phyloP scores from a whole-genome alignment of 495 filamentous ascomycete genomes.

The Halenospora varia region DNA sequence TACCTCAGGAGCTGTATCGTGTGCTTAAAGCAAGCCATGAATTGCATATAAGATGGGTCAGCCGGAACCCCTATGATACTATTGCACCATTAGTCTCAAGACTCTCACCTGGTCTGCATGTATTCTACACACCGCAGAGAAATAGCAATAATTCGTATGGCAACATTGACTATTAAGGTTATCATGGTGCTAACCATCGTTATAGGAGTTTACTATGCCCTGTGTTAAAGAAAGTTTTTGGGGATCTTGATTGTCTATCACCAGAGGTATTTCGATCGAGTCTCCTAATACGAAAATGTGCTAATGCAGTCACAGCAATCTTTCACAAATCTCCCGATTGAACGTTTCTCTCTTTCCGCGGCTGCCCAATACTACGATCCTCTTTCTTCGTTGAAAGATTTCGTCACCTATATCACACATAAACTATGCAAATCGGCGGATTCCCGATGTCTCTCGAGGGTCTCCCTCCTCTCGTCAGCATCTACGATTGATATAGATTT shows the following conservation, averaged over 20 bases:
- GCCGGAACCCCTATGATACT: constrained; percentile 47
- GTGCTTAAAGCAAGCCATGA: constrained; percentile 66
- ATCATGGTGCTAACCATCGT: neutral
- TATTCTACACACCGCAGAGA: constrained; percentile 62
- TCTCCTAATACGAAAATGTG: neutral
- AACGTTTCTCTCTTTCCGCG: constrained; percentile 61
- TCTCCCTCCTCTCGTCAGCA: constrained; percentile 9
- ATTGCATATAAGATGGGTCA: constrained; percentile 78
- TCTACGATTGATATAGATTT: constrained; percentile 22
- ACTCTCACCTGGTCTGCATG: constrained; percentile 76
- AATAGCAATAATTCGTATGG: constrained; percentile 33
- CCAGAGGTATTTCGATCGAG: constrained; percentile 43
- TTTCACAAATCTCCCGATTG: constrained; percentile 61
- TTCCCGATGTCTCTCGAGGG: constrained; percentile 11
- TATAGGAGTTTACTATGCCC: constrained; percentile 48
- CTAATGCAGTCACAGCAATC: constrained; percentile 45
- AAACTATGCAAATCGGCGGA: constrained; percentile 46
- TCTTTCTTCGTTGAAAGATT: constrained; percentile 49
- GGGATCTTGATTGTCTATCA: constrained; percentile 47
- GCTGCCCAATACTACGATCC: constrained; percentile 65
- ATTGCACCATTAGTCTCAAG: constrained; percentile 69
- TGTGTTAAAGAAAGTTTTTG: constrained; percentile 59
- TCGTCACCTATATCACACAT: constrained; percentile 54
- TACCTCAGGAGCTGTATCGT: constrained; percentile 62
- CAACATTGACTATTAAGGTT: neutral